These are phyloP conservation scores for Auriculariales sp. DNA, from an alignment of 768 basidiomycete species.

Conservation along the genomic window DNA sequence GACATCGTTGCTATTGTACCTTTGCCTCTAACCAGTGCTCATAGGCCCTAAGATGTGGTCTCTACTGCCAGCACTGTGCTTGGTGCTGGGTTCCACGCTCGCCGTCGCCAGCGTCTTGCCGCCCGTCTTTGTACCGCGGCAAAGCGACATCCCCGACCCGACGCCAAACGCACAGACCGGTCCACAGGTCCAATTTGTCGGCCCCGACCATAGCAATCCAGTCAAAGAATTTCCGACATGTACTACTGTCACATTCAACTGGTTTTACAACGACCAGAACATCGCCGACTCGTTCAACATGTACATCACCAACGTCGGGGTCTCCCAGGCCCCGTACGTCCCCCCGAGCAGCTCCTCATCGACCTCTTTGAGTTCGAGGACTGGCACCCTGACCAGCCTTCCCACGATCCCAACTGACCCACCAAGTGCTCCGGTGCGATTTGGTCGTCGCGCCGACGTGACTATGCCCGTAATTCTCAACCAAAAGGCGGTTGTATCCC, in stretches of 20 bases:
- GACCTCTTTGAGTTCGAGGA: not conserved
- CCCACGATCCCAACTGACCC: not conserved
- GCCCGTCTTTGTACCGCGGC: too few relatives aligned
- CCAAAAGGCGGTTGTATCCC: not conserved
- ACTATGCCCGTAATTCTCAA: not conserved
- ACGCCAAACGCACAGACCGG: too few relatives aligned
- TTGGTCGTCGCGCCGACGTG: not conserved
- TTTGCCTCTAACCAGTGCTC: too few relatives aligned
- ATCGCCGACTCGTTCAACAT: constrained; percentile 9
- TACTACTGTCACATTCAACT: not conserved
- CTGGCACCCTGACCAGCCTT: not conserved
- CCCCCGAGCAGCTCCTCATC: not conserved
- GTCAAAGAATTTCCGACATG: too few relatives aligned
- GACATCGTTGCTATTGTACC: too few relatives aligned
- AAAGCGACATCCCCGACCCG: too few relatives aligned
- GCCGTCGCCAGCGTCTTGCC: too few relatives aligned
- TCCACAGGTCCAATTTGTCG: too few relatives aligned
- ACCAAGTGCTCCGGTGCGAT: not conserved
- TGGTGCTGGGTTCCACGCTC: too few relatives aligned
- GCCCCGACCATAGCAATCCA: too few relatives aligned
- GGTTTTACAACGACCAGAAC: not conserved
- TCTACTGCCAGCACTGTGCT: too few relatives aligned
- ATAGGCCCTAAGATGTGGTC: too few relatives aligned
- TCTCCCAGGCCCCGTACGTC: constrained; percentile 11
- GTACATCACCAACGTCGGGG: constrained; percentile 25